phyloP scores from a whole-genome alignment of 169 alveolate species.

The Plasmodium coatneyi region DNA sequence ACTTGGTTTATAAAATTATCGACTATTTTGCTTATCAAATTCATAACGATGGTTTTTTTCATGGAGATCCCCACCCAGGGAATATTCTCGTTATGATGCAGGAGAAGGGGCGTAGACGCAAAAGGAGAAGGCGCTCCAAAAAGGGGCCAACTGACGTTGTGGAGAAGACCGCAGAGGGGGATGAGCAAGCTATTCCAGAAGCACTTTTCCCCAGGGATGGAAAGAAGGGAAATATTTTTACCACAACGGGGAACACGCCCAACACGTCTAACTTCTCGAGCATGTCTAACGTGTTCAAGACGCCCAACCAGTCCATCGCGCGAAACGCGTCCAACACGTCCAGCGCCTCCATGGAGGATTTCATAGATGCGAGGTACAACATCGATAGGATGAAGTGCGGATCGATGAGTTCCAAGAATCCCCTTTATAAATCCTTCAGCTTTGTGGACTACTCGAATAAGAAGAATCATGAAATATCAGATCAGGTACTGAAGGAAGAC shows the following conservation, averaged over 20 bases:
- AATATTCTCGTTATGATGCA: slow-evolving; percentile 85
- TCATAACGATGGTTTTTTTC: slow-evolving; percentile 87
- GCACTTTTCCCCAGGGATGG: not conserved
- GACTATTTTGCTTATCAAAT: slow-evolving; percentile 84
- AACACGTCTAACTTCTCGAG: not conserved
- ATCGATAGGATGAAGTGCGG: slow-evolving; percentile 9
- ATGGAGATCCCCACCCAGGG: slow-evolving; percentile 95
- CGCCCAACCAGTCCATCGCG: not conserved
- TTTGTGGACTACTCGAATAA: slow-evolving; percentile 1
- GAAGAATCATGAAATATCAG: not conserved
- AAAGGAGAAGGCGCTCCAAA: not conserved
- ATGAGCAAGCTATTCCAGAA: not conserved
- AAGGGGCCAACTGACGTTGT: not conserved
- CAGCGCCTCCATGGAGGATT: slow-evolving; percentile 24
- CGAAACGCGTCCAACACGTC: not conserved
- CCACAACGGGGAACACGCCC: not conserved
- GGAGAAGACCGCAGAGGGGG: not conserved
- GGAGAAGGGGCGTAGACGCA: not conserved
- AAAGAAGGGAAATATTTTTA: not conserved
- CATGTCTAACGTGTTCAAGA: not conserved
- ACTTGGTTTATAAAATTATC: slow-evolving; percentile 77
- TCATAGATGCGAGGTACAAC: slow-evolving; percentile 34
- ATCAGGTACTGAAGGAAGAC: slow-evolving; percentile 5
- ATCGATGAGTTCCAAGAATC: not conserved
- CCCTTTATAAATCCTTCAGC: slow-evolving; percentile 5